Conservation (phyloP, 1,284 basidiomycete genomes). For the Pseudozyma flocculosa region DNA sequence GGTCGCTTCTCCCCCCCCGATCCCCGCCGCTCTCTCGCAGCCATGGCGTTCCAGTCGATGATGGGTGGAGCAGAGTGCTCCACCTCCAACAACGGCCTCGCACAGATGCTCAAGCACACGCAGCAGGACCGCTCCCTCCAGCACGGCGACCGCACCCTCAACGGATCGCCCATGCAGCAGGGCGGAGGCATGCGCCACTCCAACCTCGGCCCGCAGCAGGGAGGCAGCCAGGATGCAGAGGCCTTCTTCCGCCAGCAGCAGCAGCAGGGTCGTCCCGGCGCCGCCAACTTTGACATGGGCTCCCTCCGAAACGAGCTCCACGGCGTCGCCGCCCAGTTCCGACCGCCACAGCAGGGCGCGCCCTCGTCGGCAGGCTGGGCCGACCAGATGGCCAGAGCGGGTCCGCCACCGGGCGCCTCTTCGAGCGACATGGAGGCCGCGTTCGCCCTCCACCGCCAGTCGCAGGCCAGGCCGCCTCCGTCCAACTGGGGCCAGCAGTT, state of each 20-base stretch:
- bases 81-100: conserved; percentile 78
- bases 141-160: conserved; percentile 47
- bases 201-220: conserved; percentile 12
- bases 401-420: conserved; percentile 10
- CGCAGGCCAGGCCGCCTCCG: conserved; percentile 12
- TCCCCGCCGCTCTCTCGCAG: no score
- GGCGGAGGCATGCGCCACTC: conserved; percentile 29
- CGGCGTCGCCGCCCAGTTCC: conserved; percentile 14
- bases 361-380: conserved; percentile 33
- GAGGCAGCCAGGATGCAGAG: conserved; percentile 39
- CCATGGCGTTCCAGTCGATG: conserved; percentile 63
- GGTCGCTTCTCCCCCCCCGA: no score
- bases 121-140: conserved; percentile 86
- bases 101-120: conserved; percentile 86
- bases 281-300: conserved; percentile 45
- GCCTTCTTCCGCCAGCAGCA: conserved; percentile 49
- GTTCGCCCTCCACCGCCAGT: conserved; percentile 16
- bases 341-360: conserved; percentile 7
- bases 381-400: conserved; percentile 40
- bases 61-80: conserved; percentile 90
- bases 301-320: conserved; percentile 39
- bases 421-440: conserved; percentile 39
- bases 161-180: conserved; percentile 22
- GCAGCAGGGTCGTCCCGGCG: conserved; percentile 13
- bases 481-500: conserved; percentile 47